These are phyloP conservation scores for Coniosporium tulheliwenetii DNA, from an alignment of 2,329 filamentous ascomycete genomes.

Conservation along the genomic window DNA sequence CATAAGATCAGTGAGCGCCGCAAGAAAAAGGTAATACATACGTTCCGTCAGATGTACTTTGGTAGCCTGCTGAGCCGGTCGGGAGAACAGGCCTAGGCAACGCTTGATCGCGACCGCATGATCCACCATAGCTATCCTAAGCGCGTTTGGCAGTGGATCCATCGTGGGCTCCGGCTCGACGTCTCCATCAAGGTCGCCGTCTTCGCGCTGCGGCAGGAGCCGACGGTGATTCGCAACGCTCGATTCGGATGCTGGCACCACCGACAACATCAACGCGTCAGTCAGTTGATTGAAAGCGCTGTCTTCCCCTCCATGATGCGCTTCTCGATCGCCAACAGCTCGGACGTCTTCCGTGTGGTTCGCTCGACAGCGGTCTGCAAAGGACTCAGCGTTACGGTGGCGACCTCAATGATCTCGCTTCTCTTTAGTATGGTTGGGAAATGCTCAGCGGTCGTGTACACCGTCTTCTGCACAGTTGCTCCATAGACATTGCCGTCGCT, in stretches of 20 bases:
- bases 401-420: constrained; percentile 62
- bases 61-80: constrained; percentile 45
- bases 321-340: constrained; percentile 63
- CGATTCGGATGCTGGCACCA: constrained; percentile 57
- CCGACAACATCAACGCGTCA: constrained; percentile 61
- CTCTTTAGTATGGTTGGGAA: constrained; percentile 86
- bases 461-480: constrained; percentile 66
- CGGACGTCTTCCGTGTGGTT: constrained; percentile 77
- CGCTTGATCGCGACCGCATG: constrained; percentile 80
- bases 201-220: constrained; percentile 36
- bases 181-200: constrained; percentile 15
- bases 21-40: constrained; percentile 27
- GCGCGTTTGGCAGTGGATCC: constrained; percentile 54
- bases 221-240: constrained; percentile 70
- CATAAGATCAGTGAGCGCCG: not conserved
- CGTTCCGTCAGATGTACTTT: constrained; percentile 45
- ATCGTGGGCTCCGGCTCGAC: constrained; percentile 25
- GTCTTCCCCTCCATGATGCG: constrained; percentile 59
- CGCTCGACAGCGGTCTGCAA: constrained; percentile 83
- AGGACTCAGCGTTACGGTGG: constrained; percentile 52
- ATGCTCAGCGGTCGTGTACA: constrained; percentile 69
- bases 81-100: constrained; percentile 55
- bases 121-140: constrained; percentile 75
- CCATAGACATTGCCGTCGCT: constrained; percentile 50
- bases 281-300: constrained; percentile 52